Percentiles rank a stretch among this genome's conserved stretches.
These are phyloP conservation scores for Zygnema circumcarinatum DNA, from an alignment of 139 green algal species.

Conservation along the genomic window DNA sequence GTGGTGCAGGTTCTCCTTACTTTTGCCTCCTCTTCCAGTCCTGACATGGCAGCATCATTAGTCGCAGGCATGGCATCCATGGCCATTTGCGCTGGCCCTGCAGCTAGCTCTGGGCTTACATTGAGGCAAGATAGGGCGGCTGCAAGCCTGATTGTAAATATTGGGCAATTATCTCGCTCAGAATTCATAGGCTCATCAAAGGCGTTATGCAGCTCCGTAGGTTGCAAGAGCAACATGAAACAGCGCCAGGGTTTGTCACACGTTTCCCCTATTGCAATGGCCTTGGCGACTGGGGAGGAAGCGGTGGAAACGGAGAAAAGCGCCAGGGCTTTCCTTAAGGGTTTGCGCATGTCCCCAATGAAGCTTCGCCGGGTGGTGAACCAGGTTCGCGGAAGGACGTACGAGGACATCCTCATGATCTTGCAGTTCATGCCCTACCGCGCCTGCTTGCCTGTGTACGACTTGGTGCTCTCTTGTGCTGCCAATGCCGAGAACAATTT, in stretches of 20 bases:
- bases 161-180: background rate
- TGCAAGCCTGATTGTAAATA: background rate
- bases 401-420: constrained; percentile 93
- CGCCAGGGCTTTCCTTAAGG: background rate
- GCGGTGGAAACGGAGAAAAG: background rate
- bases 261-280: background rate
- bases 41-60: too few species aligned
- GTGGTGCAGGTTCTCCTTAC: too few species aligned
- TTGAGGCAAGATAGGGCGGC: too few species aligned
- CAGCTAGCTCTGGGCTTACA: too few species aligned
- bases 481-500: constrained; percentile 97
- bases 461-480: constrained; percentile 71
- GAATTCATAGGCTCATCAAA: background rate
- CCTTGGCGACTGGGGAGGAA: background rate
- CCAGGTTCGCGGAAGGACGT: constrained; percentile 85
- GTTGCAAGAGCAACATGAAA: too few species aligned
- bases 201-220: background rate
- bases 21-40: too few species aligned
- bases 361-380: constrained; percentile 91
- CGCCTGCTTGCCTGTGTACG: constrained; percentile 50
- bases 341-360: constrained; percentile 22
- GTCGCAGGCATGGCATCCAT: too few species aligned
- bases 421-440: constrained; percentile 94
- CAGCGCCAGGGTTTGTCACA: background rate
- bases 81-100: too few species aligned